These are phyloP conservation scores for Ogataea minuta DNA, from an alignment of 805 yeast genomes.

Conservation along the genomic window DNA sequence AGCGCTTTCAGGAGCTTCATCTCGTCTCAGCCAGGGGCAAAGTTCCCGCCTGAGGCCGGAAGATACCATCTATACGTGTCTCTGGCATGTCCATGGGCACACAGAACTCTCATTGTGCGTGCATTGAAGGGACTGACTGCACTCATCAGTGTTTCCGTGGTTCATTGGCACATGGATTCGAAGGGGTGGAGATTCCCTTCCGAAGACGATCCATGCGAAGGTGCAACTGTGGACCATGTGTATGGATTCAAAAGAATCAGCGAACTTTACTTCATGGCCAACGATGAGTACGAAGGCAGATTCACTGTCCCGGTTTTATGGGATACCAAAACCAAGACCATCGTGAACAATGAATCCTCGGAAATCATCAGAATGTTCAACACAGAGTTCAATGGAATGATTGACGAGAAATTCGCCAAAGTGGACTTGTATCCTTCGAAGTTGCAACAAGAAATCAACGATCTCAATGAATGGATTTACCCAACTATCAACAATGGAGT, in stretches of 20 bases:
- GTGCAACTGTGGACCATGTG: constrained; percentile 56
- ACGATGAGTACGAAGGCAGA: constrained; percentile 75
- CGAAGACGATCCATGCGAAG: constrained; percentile 42
- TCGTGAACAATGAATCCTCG: constrained; percentile 88
- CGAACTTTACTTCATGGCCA: constrained; percentile 71
- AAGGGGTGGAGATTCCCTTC: constrained; percentile 84
- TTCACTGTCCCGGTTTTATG: constrained; percentile 92
- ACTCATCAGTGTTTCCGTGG: constrained; percentile 68
- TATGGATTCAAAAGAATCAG: constrained; percentile 59
- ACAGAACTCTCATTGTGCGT: constrained; percentile 73
- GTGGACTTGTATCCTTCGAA: constrained; percentile 63
- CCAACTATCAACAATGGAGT: constrained; percentile 89
- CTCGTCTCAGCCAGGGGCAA: constrained; percentile 53
- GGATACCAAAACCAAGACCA: constrained; percentile 79
- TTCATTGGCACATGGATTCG: constrained; percentile 86
- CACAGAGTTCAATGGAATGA: constrained; percentile 63
- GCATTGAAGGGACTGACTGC: constrained; percentile 69
- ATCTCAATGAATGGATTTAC: constrained; percentile 77
- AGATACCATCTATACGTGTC: constrained; percentile 89
- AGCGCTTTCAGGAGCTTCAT: constrained; percentile 63
- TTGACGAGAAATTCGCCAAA: constrained; percentile 46
- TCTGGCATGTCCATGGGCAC: constrained; percentile 96
- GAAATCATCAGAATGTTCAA: constrained; percentile 86
- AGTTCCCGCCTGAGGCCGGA: constrained; percentile 68
- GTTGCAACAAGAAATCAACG: constrained; percentile 62